Evolutionary conservation across 257 asterid species (phyloP), one percentile per base, ranked within the genome.

Genomic region (Forsythia suspensa): DNA sequence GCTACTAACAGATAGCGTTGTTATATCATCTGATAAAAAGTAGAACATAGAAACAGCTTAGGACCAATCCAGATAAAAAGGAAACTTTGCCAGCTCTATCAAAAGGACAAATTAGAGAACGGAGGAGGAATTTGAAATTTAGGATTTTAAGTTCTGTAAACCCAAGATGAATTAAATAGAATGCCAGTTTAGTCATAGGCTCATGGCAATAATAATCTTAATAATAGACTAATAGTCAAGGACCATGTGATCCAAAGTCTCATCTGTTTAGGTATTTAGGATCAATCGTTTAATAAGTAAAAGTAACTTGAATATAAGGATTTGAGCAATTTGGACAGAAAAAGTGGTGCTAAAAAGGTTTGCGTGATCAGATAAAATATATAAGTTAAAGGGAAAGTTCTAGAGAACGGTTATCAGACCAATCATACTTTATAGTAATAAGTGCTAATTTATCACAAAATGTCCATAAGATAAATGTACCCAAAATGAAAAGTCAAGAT

Each of bases 51-150:
- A 69, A 66, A 78, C 15, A 75, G 82, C 42, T 38, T 2, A 10
- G 34, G 40, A 75, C 52, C 77, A 46, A 59, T 70, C 40, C 37
- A 73, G 13, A 43, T 40, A 72, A 21, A 76, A 63, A 11, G 52
- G 36, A 75, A 69, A 73, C 37, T 44, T 40, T 21, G 48, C 46
- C 34, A 69, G 34, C 71, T 75, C 42, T 4, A 71, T 21, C 39
- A 59, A 16, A 59, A 74, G 63, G 74, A 57, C 78, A 79, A 80
- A 59, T 7, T 43, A 72, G 73, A 40, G 9, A 65, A 73, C 65
- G 36, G 24, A 61, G 11, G 66, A 55, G 20, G 67, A 59, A 59
- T n/a, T 21, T n/a, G 12, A 59, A n/a, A 57, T 57, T 57, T 57
- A 57, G n/a, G 8, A 57, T 57, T 16, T 16, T n/a, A 20, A 8